Base-by-base conservation (phyloP, 805 yeast species). In the Wickerhamiella sergipiensis region DNA sequence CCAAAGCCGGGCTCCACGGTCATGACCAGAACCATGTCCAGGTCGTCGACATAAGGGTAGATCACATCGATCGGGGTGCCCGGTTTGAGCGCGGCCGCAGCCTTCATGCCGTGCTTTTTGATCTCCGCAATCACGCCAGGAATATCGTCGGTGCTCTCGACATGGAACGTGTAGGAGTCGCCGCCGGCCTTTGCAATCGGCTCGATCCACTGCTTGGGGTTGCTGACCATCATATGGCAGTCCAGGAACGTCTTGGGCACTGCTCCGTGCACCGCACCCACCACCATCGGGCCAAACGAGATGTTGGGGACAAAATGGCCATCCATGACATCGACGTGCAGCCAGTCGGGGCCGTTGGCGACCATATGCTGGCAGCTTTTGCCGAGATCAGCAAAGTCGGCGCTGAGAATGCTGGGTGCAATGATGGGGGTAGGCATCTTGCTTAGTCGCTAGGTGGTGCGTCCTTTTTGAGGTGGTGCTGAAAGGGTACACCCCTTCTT, bases 1-100 rank as follows among this genome's bases (percentile, higher is more conserved):
- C 98, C 98, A 65, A 92, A 90, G 0, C 98, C 98, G 13, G 98
- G 98, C 70, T 92, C 98, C 36, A 92, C 97, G 2, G 98, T 92
- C 97, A 90, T 92, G 43, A 92, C 83, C 52, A 92, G 74, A n/a
- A 86, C 89, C 96, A 90, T 86, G 66, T 92, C 97, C 58, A 90
- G 73, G 51, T 77, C 71, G 46, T 81, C 82, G 23, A 82, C 90
- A 53, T 85, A 69, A 26, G 85, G 89, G 60, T 73, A 80, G 43
- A 89, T 74, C 2, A 78, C 95, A 52, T 83, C 92, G 21, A 85
- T 92, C 0, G 89, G 79, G 1, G 98, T 92, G 43, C 83, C 85
- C 52, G 98, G 98, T 68, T 90, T 90, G 59, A 92, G 74, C 7
- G 97, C 95, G 69, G 95, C 82, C 0, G 95, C 96, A 18, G 89